Percentiles rank a stretch among this genome's conserved stretches.
Evolutionary conservation across 164 flowering plant species (phyloP).

Genomic region (Magnolia kwangsiensis): DNA sequence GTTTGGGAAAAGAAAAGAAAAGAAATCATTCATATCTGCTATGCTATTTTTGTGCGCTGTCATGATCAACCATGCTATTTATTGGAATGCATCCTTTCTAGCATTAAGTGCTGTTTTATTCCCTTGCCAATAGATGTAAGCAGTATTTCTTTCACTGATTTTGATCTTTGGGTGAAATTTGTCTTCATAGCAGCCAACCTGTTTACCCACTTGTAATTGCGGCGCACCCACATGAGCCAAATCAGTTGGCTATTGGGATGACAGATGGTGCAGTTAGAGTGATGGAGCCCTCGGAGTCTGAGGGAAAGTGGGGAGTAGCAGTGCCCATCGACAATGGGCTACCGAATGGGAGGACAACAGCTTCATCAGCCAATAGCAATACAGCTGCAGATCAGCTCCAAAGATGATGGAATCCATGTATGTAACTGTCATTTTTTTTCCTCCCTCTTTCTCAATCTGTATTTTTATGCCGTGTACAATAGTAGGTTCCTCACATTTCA

Average conservation of each 20-base stretch:
- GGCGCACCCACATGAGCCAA: constrained; percentile 73
- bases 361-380: constrained; percentile 66
- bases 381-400: constrained; percentile 55
- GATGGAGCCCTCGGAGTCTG: constrained; percentile 75
- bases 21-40: too few species aligned
- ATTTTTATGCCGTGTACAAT: constrained; percentile 25
- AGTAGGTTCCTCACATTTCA: constrained; percentile 7
- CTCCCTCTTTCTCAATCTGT: neutral
- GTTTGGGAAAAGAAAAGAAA: too few species aligned
- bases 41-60: too few species aligned
- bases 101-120: neutral
- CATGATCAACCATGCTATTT: neutral
- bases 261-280: constrained; percentile 77
- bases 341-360: constrained; percentile 43
- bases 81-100: neutral
- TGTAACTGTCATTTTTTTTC: constrained; percentile 1
- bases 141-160: neutral
- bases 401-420: constrained; percentile 36
- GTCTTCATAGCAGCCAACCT: constrained; percentile 5
- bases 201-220: constrained; percentile 66
- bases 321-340: constrained; percentile 58
- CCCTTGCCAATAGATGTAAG: neutral
- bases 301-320: constrained; percentile 67
- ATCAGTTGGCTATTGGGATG: constrained; percentile 85
- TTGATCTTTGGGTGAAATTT: neutral